Evolutionary conservation across 768 basidiomycete species (phyloP), one percentile per base, ranked within the genome.

Genomic region (Fibroporia radiculosa): DNA sequence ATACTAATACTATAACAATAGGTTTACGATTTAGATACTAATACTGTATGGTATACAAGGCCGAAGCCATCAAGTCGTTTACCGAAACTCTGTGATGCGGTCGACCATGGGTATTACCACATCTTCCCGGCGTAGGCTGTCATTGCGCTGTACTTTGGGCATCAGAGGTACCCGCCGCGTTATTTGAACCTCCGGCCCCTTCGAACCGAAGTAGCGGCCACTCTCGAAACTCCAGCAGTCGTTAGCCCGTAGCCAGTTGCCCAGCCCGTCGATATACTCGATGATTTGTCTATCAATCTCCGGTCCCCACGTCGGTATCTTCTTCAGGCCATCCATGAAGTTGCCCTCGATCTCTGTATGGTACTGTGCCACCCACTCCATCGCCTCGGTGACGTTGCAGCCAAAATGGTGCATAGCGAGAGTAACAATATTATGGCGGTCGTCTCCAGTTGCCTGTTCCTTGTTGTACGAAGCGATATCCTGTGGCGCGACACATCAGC

Each of bases 401-500:
- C 48, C 12, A 18, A 19, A 36, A 28, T 51, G 32, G 33, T 48
- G 49, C 61, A 59, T 59, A 20, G 53, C 50, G 41, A 61, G 37
- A 1, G 56, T 54, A 18, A 62, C 25, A 37, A 62, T 28, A 44
- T 62, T 62, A 55, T 58, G 56, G 10, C 23, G 14, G 14, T 56
- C 55, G 45, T 60, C 53, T 1, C 55, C 60, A 16, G 29, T 26
- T 0, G 60, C 50, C 38, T 62, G 62, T 40, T 62, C 62, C 29
- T 40, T 45, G 49, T 58, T 60, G 53, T 55, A 62, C 14, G 62
- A 62, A 29, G 24, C 40, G 19, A 62, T 47, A 49, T 62, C 62
- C 61, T 62, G 42, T 16, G n/a, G 26, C 3, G 13, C 11, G 2
- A 5, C 27, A 38, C 26, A 37, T 25, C 20, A 10, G n/a, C 3